phyloP scores from a whole-genome alignment of 106 monocot genomes.

The Platanthera zijinensis region DNA sequence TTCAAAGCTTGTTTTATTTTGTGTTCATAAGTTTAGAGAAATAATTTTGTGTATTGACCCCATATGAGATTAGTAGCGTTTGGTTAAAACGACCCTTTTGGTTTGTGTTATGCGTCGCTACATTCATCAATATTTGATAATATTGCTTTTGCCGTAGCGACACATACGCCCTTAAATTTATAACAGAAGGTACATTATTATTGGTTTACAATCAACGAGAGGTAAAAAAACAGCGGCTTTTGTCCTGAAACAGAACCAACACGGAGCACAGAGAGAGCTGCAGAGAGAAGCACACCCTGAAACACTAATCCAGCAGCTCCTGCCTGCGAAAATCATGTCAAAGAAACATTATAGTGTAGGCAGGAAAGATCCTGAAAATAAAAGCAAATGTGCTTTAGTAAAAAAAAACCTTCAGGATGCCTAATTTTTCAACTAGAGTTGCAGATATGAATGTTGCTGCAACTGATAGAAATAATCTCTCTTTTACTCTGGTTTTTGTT shows the following conservation, averaged over 20 bases:
- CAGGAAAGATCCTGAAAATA: neutral
- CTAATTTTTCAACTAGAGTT: constrained; percentile 64
- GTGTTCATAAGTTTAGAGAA: too few relatives aligned
- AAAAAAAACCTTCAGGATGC: constrained; percentile 76
- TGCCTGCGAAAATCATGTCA: constrained; percentile 40
- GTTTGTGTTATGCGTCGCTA: too few relatives aligned
- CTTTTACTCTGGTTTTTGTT: too few relatives aligned
- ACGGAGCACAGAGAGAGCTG: constrained; percentile 56
- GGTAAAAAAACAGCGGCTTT: constrained; percentile 52
- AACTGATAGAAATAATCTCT: neutral
- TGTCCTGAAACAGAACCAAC: constrained; percentile 46
- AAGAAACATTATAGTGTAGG: neutral
- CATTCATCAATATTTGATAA: too few relatives aligned
- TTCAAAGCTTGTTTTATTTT: too few relatives aligned
- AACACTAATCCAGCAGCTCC: constrained; percentile 91
- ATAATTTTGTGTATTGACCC: too few relatives aligned
- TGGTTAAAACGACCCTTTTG: too few relatives aligned
- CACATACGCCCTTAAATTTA: too few relatives aligned
- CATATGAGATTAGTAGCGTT: too few relatives aligned
- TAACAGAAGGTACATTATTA: neutral
- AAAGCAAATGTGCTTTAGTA: neutral
- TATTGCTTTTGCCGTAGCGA: too few relatives aligned
- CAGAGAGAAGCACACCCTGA: constrained; percentile 59
- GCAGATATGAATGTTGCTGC: constrained; percentile 88
- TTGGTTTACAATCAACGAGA: constrained; percentile 69